Conservation (phyloP, 371 early-diverging fungal genomes). For the Entomophthora muscae region DNA sequence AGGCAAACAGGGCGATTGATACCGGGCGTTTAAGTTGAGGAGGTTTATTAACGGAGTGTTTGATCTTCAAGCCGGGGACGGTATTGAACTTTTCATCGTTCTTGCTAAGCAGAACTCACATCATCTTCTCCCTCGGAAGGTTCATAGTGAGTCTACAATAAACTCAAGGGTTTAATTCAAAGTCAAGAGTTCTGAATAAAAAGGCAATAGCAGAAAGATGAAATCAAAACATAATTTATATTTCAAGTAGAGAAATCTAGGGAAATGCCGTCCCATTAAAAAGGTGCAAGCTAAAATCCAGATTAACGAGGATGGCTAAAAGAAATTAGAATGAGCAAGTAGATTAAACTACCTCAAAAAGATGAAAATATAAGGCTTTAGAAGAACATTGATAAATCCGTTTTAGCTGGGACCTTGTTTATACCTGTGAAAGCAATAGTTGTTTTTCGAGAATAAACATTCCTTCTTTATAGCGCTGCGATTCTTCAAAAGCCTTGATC, state of each 20-base stretch:
- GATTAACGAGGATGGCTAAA: not conserved
- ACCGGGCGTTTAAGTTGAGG: too few relatives aligned
- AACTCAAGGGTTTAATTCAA: not conserved
- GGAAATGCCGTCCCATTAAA: too few relatives aligned
- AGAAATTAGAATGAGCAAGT: not conserved
- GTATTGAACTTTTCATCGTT: too few relatives aligned
- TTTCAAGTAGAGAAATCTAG: too few relatives aligned
- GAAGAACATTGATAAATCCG: too few relatives aligned
- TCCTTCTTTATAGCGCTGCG: conserved; percentile 71
- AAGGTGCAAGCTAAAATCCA: not conserved
- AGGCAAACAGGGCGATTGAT: too few relatives aligned
- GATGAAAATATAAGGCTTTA: not conserved
- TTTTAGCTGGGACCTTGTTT: too few relatives aligned
- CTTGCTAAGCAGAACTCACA: too few relatives aligned
- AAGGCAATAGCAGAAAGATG: not conserved
- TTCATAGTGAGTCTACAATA: not conserved
- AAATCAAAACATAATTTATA: not conserved
- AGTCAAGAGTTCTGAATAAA: not conserved
- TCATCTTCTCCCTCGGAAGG: not conserved
- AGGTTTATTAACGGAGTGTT: too few relatives aligned
- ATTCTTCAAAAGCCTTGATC: conserved; percentile 45
- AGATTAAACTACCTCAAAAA: not conserved
- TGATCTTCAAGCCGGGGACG: too few relatives aligned
- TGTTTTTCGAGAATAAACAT: conserved; percentile 50
- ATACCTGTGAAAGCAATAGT: not conserved